Evolutionary conservation across 164 flowering plant species (phyloP).

Genomic region (Dillenia turbinata): DNA sequence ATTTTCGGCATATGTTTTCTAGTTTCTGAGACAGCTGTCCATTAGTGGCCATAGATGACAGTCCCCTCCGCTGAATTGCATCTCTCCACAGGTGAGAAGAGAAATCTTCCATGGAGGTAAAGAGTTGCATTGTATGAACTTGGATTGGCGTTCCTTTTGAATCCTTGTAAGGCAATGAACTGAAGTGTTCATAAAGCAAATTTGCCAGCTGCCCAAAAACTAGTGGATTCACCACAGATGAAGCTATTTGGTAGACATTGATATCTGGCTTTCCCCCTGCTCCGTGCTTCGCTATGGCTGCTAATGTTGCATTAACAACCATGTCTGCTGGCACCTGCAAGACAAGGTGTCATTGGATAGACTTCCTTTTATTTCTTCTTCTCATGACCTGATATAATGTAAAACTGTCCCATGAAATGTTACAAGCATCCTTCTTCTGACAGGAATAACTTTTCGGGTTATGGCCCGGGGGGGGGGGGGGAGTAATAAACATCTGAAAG

Average conservation of each 20-base stretch:
- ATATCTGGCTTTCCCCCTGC: constrained; percentile 42
- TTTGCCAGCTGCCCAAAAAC: constrained; percentile 54
- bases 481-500: too few species aligned
- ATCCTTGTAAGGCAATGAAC: constrained; percentile 55
- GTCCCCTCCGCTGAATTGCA: constrained; percentile 29
- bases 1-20: constrained; percentile 47
- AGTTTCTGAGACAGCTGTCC: constrained; percentile 40
- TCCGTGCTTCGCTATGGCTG: constrained; percentile 94
- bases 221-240: constrained; percentile 83
- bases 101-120: constrained; percentile 71
- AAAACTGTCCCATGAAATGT: too few species aligned
- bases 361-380: too few species aligned
- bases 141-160: constrained; percentile 56
- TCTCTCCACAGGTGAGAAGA: constrained; percentile 63
- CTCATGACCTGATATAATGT: too few species aligned
- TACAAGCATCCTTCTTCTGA: too few species aligned
- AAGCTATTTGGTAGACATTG: constrained; percentile 73
- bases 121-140: constrained; percentile 66
- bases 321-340: constrained; percentile 88
- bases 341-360: neutral
- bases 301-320: constrained; percentile 89
- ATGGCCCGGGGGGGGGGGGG: too few species aligned
- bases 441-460: too few species aligned
- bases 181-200: constrained; percentile 60
- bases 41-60: constrained; percentile 21